Evolutionary conservation across 1,139 yeast genomes (phyloP), one percentile per base, ranked within the genome.

Genomic region (Kodamaea anthophila): DNA sequence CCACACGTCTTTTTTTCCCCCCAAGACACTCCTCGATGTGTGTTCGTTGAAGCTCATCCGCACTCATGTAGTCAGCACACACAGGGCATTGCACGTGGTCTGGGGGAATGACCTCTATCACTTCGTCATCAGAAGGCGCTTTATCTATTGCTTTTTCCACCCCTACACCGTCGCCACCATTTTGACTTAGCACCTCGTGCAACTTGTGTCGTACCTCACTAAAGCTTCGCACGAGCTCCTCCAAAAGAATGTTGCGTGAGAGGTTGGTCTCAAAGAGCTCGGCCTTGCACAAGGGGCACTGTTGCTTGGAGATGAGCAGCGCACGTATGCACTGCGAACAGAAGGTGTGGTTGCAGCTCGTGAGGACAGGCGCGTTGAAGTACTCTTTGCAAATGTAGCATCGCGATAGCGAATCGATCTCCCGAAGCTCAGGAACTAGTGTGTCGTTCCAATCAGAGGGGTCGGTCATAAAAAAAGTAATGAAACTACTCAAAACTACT

Each of bases 341-440:
- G 50, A 87, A 91, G 0, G 93, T 80, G 51, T 91, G 97, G 28
- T 84, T 81, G 58, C 97, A 88, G 5, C 80, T 70, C 1, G 96
- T 84, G 25, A 83, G 60, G 32, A 86, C 87, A 1, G 98, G 97
- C 0, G 93, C 88, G 26, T 60, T 67, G 37, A 84, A 63, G 40
- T 81, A 75, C 37, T 87, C 96, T 48, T 88, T 86, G 52, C 98
- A 91, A n/a, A 91, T 82, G 44, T 81, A 87, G 47, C 98, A 91
- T 46, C 95, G 54, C 34, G 87, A 64, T 11, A 81, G 61, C 2
- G 83, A 65, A 40, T 88, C 96, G 5, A 88, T 56, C 29, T 71
- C 77, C 2, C 67, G 46, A 8, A 87, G 50, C 15, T 53, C 57
- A 5, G 94, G 87, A 4, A 79, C 46, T 15, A 46, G 43, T 1